Evolutionary conservation across 257 asterid species (phyloP), one percentile per base, ranked within the genome.

Genomic region (Rauvolfia tetraphylla): DNA sequence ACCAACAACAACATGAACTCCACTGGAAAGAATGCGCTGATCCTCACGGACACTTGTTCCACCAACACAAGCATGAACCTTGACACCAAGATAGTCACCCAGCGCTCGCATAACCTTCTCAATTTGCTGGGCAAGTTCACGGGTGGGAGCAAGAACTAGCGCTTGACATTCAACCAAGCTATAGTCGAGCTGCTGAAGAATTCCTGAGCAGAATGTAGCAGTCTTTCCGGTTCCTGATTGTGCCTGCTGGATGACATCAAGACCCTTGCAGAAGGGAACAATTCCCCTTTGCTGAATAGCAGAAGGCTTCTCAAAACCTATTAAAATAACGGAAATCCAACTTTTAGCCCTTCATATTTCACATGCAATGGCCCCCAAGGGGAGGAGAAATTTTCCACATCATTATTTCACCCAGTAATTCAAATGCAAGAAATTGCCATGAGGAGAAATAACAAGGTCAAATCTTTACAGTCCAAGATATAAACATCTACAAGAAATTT

Each of bases 61-160:
- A 73, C 89, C 89, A 13, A 85, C 89, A 75, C 89, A 85, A n/a
- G 85, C 89, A 67, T 85, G 89, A 77, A 85, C 89, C 82, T 85
- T 85, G 59, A 83, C 89, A 4, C 87, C 87, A 53, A 86, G 87
- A 73, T 86, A 83, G 77, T 86, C 89, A 67, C 89, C 89, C 2
- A 86, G 84, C 23, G 89, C 87, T 6, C 86, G 84, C 89, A 86
- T 86, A 27, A 86, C 89, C 84, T 83, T 86, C 84, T 83, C 87
- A 72, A 86, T 86, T 80, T 83, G 89, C 63, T 86, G 89, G 9
- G 89, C 89, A 36, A 86, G 87, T 69, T 86, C 89, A 65, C 89
- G 87, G 62, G 89, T 86, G 25, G 87, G 89, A 9, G 89, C 87
- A 27, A 86, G 86, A 77, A 86, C 89, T 68, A 86, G 76, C 11